Conservation (phyloP, 306 rosid species). For the Amphicarpaea edgeworthii region DNA sequence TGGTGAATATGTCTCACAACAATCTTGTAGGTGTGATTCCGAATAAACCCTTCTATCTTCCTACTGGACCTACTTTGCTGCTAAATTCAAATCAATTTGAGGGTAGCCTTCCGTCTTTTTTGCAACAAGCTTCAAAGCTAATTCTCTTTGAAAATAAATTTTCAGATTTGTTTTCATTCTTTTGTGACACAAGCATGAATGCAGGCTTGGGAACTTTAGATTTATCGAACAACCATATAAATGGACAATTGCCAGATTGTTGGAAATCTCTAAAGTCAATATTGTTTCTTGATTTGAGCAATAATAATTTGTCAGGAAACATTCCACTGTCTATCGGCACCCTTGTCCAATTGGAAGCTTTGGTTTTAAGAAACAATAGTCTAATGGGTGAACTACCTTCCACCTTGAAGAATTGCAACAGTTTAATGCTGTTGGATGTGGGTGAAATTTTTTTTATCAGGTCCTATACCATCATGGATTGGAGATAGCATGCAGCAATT, state of each 20-base stretch:
- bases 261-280: neutral
- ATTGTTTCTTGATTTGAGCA: constrained; percentile 8
- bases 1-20: neutral
- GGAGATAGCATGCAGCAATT: neutral
- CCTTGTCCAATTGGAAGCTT: neutral
- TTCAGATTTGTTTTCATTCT: neutral
- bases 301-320: neutral
- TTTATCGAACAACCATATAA: constrained; percentile 9
- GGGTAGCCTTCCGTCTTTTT: neutral
- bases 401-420: neutral
- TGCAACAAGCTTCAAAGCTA: neutral
- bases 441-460: neutral
- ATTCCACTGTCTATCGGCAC: neutral
- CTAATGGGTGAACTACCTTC: neutral
- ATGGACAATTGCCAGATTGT: neutral
- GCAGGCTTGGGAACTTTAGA: neutral
- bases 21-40: neutral
- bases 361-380: constrained; percentile 4
- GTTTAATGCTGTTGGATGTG: constrained; percentile 4
- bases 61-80: neutral
- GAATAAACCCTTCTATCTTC: neutral
- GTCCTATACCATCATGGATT: neutral
- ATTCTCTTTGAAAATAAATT: neutral
- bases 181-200: neutral
- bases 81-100: constrained; percentile 8